These are phyloP conservation scores for Amanita subjunquillea DNA, from an alignment of 768 basidiomycete species.

Conservation along the genomic window DNA sequence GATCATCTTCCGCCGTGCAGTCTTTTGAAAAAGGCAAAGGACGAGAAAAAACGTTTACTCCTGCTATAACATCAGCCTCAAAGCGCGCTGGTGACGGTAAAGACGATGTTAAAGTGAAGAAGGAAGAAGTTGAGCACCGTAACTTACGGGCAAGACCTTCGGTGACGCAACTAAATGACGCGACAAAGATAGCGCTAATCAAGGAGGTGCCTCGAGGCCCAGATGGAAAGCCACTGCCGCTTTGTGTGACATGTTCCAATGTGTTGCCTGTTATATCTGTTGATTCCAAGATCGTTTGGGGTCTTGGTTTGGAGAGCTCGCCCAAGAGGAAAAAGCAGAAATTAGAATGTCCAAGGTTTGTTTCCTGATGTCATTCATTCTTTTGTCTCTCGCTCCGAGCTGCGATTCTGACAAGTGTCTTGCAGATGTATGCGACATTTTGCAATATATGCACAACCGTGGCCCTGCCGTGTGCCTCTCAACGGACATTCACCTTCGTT, in stretches of 20 bases:
- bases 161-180: constrained; percentile 7
- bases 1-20: constrained; percentile 19
- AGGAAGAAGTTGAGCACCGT: constrained; percentile 42
- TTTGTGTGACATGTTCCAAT: constrained; percentile 62
- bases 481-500: constrained; percentile 28
- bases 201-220: constrained; percentile 37
- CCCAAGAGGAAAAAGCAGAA: constrained; percentile 50
- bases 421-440: constrained; percentile 68
- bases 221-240: constrained; percentile 60
- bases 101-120: constrained; percentile 30
- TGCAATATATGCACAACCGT: constrained; percentile 63
- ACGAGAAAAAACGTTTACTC: constrained; percentile 20
- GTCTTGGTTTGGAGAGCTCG: constrained; percentile 40
- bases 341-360: constrained; percentile 70
- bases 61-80: constrained; percentile 19
- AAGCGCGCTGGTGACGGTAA: constrained; percentile 14
- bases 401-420: constrained; percentile 1
- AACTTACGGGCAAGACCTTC: constrained; percentile 40
- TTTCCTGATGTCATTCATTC: constrained; percentile 1
- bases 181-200: constrained; percentile 22
- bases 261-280: constrained; percentile 69
- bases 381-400: background rate
- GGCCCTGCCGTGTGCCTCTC: constrained; percentile 56
- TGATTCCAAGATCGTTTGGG: constrained; percentile 69
- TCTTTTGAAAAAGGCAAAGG: constrained; percentile 26